Evolutionary conservation across 345 rosid genomes (phyloP).

Genomic region (Eucalyptus regnans): DNA sequence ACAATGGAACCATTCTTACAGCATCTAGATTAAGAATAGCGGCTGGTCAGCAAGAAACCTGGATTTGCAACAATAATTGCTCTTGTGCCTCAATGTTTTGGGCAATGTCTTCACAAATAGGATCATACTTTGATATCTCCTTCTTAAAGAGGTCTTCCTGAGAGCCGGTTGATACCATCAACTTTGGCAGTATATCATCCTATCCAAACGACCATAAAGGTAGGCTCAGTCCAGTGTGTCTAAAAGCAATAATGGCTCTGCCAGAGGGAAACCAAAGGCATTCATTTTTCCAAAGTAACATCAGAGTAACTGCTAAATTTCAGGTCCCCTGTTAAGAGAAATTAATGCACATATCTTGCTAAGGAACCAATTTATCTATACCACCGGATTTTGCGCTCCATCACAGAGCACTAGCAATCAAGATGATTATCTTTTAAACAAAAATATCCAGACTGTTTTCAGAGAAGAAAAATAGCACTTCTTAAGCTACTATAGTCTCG

Average conservation of each 20-base stretch:
- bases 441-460: neutral
- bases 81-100: constrained; percentile 93
- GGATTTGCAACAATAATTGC: constrained; percentile 78
- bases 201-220: constrained; percentile 3
- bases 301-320: neutral
- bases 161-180: constrained; percentile 86
- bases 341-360: neutral
- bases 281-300: neutral
- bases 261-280: neutral
- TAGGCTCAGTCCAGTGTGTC: neutral
- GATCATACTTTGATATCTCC: constrained; percentile 87
- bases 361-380: neutral
- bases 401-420: neutral
- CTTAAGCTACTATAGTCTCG: neutral
- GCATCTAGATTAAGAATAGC: neutral
- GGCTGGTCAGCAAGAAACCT: constrained; percentile 28
- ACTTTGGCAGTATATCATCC: constrained; percentile 96
- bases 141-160: constrained; percentile 92
- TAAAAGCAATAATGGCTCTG: neutral
- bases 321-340: neutral
- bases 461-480: neutral
- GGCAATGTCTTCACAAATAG: constrained; percentile 68
- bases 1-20: neutral
- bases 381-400: neutral
- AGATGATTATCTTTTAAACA: neutral